A percentile compares a stretch with the other conserved stretches of the same genome.
Evolutionary conservation across 768 basidiomycete species (phyloP).

Genomic region (Kwoniella sp.): DNA sequence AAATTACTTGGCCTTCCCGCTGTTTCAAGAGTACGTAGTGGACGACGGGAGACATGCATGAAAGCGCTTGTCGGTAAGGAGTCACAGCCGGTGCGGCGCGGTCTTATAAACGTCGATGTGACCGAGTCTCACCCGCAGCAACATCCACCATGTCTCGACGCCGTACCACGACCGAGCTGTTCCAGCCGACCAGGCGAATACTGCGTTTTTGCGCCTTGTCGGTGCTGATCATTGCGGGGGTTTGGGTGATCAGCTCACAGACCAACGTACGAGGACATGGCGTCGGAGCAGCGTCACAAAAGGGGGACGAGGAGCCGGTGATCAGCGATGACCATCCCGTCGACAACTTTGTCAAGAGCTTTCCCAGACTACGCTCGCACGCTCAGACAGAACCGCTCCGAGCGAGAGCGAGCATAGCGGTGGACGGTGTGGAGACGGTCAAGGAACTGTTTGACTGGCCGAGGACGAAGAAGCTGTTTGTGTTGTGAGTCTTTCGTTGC

Average conservation of each 20-base stretch:
- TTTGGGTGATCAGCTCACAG: constrained; percentile 9
- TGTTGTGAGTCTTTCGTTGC: constrained; percentile 17
- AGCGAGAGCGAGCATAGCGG: background rate
- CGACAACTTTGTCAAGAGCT: constrained; percentile 2
- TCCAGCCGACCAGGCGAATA: constrained; percentile 1
- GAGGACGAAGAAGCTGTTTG: constrained; percentile 13
- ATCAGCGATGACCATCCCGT: constrained; percentile 1
- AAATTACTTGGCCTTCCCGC: too few species aligned
- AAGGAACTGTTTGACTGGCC: constrained; percentile 17
- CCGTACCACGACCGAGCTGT: background rate
- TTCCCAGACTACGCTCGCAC: constrained; percentile 2
- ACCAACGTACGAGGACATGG: too few species aligned
- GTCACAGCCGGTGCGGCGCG: too few species aligned
- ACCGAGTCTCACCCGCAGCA: too few species aligned
- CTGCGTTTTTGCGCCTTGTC: constrained; percentile 11
- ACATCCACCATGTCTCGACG: too few species aligned
- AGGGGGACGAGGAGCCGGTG: too few species aligned
- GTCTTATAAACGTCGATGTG: too few species aligned
- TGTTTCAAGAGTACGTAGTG: too few species aligned
- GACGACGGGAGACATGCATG: too few species aligned
- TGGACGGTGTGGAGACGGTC: background rate
- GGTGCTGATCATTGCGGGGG: constrained; percentile 4
- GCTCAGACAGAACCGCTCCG: background rate
- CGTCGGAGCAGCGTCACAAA: too few species aligned
- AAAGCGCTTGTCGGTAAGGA: too few species aligned